Conservation (phyloP, 1,139 yeast species). For the Yamadazyma triangularis region DNA sequence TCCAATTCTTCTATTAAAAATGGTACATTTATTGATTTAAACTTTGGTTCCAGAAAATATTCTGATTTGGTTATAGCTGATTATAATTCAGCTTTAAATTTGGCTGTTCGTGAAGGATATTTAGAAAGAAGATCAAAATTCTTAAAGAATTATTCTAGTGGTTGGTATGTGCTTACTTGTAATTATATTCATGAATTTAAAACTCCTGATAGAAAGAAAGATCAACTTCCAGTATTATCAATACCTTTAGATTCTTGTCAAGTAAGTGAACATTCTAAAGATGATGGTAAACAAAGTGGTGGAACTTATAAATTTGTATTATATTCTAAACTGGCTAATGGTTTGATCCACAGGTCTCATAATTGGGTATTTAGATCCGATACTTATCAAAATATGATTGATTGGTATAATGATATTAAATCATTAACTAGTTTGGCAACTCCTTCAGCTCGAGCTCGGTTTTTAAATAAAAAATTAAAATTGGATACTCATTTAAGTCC, state of each 20-base stretch:
- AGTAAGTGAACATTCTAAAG: conserved; percentile 75
- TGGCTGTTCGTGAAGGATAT: conserved; percentile 71
- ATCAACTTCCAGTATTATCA: conserved; percentile 85
- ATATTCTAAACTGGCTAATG: conserved; percentile 64
- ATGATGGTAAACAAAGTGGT: conserved; percentile 55
- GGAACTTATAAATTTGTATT: conserved; percentile 75
- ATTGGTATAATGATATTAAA: conserved; percentile 79
- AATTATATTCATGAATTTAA: conserved; percentile 88
- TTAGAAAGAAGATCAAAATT: conserved; percentile 89
- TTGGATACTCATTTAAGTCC: conserved; percentile 13
- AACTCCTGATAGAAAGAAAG: conserved; percentile 74
- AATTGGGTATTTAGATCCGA: conserved; percentile 92
- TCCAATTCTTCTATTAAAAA: conserved; percentile 20
- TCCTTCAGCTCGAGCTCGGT: conserved; percentile 46
- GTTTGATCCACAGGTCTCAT: conserved; percentile 69
- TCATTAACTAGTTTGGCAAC: conserved; percentile 55
- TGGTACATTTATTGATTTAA: conserved; percentile 71
- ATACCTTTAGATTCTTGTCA: conserved; percentile 76
- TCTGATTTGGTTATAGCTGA: conserved; percentile 62
- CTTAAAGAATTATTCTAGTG: conserved; percentile 81
- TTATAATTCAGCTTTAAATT: conserved; percentile 66
- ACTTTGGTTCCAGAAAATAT: conserved; percentile 62
- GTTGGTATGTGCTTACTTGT: conserved; percentile 90
- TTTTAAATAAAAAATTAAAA: conserved; percentile 16
- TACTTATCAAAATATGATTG: conserved; percentile 69